phyloP scores from a whole-genome alignment of 192 early-diverging fungal species.

The Coemansia sp. region DNA sequence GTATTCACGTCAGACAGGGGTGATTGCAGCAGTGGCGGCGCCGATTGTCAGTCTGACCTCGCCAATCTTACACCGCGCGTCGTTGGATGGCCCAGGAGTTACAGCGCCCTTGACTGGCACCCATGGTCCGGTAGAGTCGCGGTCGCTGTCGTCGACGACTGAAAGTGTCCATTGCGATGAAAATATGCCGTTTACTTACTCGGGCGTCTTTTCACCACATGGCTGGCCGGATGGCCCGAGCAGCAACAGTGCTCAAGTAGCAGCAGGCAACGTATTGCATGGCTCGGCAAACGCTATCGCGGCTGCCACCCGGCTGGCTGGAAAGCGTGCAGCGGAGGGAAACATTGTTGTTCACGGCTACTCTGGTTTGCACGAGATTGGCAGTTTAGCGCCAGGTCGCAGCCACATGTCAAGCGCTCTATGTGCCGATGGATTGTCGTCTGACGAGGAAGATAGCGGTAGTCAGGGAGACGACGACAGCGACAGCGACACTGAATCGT shows the following conservation, averaged over 20 bases:
- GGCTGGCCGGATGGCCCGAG: constrained; percentile 14
- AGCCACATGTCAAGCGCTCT: constrained; percentile 34
- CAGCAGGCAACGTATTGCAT: not conserved
- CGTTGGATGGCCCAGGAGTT: constrained; percentile 17
- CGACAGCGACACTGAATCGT: constrained; percentile 48
- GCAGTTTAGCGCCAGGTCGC: constrained; percentile 14
- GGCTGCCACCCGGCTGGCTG: not conserved
- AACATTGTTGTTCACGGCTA: constrained; percentile 7
- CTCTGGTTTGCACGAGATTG: constrained; percentile 15
- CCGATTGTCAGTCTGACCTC: constrained; percentile 14
- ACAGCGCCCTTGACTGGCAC: constrained; percentile 13
- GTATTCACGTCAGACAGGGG: constrained; percentile 11
- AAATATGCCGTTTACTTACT: constrained; percentile 51
- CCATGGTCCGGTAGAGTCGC: constrained; percentile 4
- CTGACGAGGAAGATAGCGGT: constrained; percentile 26
- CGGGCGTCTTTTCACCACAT: constrained; percentile 47
- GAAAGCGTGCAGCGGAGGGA: constrained; percentile 10
- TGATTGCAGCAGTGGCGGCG: constrained; percentile 22
- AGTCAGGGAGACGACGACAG: constrained; percentile 26
- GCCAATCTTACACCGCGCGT: constrained; percentile 17
- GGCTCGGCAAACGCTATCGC: not conserved
- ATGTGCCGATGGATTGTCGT: constrained; percentile 26
- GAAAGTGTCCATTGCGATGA: constrained; percentile 10
- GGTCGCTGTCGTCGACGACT: constrained; percentile 10
- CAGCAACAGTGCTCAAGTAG: not conserved